Base-by-base conservation (phyloP, 2,329 filamentous ascomycete genomes). In the Cryphonectria naterciae region DNA sequence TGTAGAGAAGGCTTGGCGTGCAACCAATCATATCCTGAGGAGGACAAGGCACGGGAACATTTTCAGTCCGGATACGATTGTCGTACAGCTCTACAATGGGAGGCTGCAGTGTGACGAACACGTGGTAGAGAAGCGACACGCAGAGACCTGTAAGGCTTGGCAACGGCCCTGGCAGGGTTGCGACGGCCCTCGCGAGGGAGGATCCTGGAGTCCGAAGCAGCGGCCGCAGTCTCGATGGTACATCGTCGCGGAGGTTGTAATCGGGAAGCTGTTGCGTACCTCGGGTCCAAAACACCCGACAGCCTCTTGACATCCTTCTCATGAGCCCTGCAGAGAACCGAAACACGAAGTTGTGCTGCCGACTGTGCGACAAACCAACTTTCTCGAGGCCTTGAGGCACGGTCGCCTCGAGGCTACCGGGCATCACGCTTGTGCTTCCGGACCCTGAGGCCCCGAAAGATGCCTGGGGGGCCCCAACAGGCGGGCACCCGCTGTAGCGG, bases 401-500 rank as follows among this genome's bases (percentile, higher is more conserved):
- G 39, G 64, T 54, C 64, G 4, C 28, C 41, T 49, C 32, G 32
- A 65, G 32, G 19, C 22, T 1, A 37, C 43, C 28, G 32, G 35
- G 49, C 64, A 32, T 56, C 32, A 41, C 46, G 28, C 35, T 28
- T 54, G 64, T 66, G 64, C 46, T 13, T 22, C 64, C 64, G 64
- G 64, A 66, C 64, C 28, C 39, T 35, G 35, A 52, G n/a, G 32
- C 35, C 35, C 49, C 22, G 4, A 11, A 60, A 32, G 64, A 66
- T 35, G 46, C 46, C 19, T 49, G 46, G 46, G 64, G 64, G 64
- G 10, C 5, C 25, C 1, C 25, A 56, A 43, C 46, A 65, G 28
- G 52, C 46, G 46, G 43, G 46, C n/a, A 37, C 17, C 56, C 6
- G 35, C 19, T 35, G 35, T 32, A 37, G 41, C 17, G 37, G 17